Conservation (phyloP, 192 early-diverging fungal genomes). For the Podochytrium sp. region DNA sequence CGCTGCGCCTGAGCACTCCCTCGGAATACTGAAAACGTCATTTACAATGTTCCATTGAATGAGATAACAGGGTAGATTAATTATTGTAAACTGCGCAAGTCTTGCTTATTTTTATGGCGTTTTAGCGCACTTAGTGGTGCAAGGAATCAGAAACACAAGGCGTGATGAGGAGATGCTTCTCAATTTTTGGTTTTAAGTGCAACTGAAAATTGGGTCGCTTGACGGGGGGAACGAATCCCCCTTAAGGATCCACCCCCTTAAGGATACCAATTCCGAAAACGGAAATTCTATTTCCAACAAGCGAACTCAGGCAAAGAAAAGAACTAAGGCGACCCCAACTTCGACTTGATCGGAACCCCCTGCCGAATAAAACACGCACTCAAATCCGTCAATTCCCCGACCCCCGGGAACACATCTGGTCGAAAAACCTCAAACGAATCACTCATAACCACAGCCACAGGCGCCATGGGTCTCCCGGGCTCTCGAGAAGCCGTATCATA, state of each 20-base stretch:
- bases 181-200: background rate
- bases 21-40: too few relatives aligned
- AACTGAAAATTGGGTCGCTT: background rate
- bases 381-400: conserved; percentile 35
- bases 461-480: background rate
- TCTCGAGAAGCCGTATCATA: conserved; percentile 1
- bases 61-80: too few relatives aligned
- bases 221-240: background rate
- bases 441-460: background rate
- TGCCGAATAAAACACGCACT: conserved; percentile 38
- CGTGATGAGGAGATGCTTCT: background rate
- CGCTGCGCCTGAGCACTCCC: too few relatives aligned
- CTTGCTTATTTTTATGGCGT: too few relatives aligned
- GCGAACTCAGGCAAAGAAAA: too few relatives aligned
- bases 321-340: too few relatives aligned
- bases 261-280: background rate
- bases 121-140: too few relatives aligned
- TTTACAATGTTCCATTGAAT: too few relatives aligned
- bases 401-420: conserved; percentile 44
- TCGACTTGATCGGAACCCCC: conserved; percentile 19
- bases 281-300: background rate
- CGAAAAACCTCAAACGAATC: conserved; percentile 35
- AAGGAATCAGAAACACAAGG: too few relatives aligned
- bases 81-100: too few relatives aligned
- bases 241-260: background rate